Base-by-base conservation (phyloP, 1,284 basidiomycete species). In the Tylopilus sp. region DNA sequence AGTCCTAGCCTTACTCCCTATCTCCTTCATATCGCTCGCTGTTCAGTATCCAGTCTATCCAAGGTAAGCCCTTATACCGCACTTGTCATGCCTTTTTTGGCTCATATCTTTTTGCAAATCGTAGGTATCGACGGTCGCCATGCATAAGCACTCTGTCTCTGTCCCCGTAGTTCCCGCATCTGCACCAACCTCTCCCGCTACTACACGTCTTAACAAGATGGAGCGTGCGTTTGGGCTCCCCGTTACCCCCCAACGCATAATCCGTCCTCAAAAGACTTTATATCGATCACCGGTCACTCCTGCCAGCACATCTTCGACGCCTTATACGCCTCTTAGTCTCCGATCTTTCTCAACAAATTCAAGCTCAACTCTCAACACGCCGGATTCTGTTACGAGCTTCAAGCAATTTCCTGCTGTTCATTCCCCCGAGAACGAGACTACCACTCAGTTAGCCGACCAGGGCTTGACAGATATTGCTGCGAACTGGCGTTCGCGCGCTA, bases 401-500 rank as follows among this genome's bases (percentile, higher is more conserved):
- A 71, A 77, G 55, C 72, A 71, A 38, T 71, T 77, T 45, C 59
- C 69, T 4, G 63, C 69, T 30, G 54, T 63, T 7, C 52, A 62
- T 28, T 62, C 60, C 21, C 56, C 54, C 7, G 57, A 58, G 56
- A 63, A 58, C 37, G 61, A 56, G 38, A 14, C 18, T 7, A 30
- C 35, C 47, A 46, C 20, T 52, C 57, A 53, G 70, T 67, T 54
- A 7, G 37, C 44, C 20, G 72, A 77, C 58, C 71, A 71, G 54
- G 75, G 71, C 57, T 71, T 80, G 26, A 77, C 79, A n/a, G 80
- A 85, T 65, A 74, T 81, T 44, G 75, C 82, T 10, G 75, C 77
- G 26, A 86, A 80, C 62, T 89, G 87, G 87, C 77, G 85, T 49
- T 80, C 77, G 31, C 75, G 84, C 42, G 82, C 85, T 31, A 81